Conservation (phyloP, 1,284 basidiomycete species). For the Puccinia triticina region DNA sequence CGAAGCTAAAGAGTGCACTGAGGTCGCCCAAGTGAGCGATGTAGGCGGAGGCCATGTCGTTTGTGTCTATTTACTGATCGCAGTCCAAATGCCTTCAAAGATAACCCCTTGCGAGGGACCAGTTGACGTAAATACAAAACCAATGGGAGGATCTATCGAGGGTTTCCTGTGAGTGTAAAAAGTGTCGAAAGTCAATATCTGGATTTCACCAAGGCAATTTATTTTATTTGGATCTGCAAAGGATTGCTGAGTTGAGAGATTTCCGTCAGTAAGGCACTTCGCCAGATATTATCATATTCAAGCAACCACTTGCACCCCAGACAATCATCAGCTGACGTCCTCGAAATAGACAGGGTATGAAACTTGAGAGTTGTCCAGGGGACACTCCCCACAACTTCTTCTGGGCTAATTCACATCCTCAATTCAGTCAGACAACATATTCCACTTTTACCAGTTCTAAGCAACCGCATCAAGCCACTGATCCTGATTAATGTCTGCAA, state of each 20-base stretch:
- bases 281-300: slow-evolving; percentile 28
- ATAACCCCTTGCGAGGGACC: neutral
- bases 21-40: slow-evolving; percentile 37
- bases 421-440: neutral
- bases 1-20: slow-evolving; percentile 31
- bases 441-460: neutral
- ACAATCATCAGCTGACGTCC: slow-evolving; percentile 11
- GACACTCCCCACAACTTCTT: neutral
- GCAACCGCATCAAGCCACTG: neutral
- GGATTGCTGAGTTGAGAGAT: neutral
- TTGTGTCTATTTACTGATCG: neutral
- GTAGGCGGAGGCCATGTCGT: slow-evolving; percentile 28
- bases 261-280: slow-evolving; percentile 5
- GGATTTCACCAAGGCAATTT: neutral
- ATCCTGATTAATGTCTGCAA: slow-evolving; percentile 7
- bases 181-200: neutral
- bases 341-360: neutral
- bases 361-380: neutral
- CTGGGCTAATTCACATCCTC: neutral
- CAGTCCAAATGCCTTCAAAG: neutral
- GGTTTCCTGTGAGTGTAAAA: neutral
- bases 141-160: neutral
- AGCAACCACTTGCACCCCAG: neutral
- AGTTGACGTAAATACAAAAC: neutral
- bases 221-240: neutral